These are phyloP conservation scores for Tardiomyces blankii DNA, from an alignment of 1,139 yeast genomes.

Conservation along the genomic window DNA sequence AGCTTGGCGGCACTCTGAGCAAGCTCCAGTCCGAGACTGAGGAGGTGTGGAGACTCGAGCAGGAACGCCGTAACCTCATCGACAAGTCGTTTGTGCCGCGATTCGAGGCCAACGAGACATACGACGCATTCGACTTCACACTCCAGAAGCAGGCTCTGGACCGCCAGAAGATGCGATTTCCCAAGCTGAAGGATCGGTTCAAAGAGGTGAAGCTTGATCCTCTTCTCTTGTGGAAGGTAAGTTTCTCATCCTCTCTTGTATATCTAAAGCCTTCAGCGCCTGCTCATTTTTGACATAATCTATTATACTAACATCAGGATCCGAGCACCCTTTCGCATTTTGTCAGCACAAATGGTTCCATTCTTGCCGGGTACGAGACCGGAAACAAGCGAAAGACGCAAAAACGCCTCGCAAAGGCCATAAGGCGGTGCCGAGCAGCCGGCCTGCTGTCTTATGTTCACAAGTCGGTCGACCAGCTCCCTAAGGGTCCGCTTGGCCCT, in stretches of 20 bases:
- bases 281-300: too few species aligned
- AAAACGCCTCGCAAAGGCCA: conserved; percentile 49
- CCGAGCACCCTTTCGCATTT: conserved; percentile 47
- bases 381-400: conserved; percentile 52
- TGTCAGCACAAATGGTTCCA: conserved; percentile 52
- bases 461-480: conserved; percentile 28
- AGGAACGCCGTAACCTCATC: neutral
- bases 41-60: neutral
- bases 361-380: conserved; percentile 45
- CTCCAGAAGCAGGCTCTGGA: neutral
- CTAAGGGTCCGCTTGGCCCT: neutral
- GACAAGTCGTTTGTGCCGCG: neutral
- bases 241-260: neutral
- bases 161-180: neutral
- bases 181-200: neutral
- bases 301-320: conserved; percentile 12
- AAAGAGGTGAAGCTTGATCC: neutral
- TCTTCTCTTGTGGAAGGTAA: neutral
- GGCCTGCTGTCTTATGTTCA: conserved; percentile 59
- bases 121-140: neutral
- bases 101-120: neutral
- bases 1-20: neutral
- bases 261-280: too few species aligned
- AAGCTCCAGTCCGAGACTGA: neutral
- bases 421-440: conserved; percentile 55